Base-by-base conservation (phyloP, 805 yeast genomes). In the Naumovozyma castellii region DNA sequence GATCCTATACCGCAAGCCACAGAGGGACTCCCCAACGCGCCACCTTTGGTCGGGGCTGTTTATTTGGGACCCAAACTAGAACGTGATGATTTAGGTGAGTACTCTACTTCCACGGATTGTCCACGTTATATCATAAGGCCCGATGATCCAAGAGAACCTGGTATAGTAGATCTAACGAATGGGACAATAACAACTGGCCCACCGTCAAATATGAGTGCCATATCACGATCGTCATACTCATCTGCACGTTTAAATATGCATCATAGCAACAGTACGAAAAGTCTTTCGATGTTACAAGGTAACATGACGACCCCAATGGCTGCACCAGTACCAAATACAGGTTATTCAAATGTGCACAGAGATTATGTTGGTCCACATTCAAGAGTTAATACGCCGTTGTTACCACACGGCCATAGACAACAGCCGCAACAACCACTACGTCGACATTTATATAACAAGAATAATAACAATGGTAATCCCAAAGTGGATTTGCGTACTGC, bases 1-100 rank as follows among this genome's bases (percentile, higher is more conserved):
- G 88, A 84, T 68, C 78, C 83, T 10, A 72, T 83, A 33, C 95
- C 96, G 0, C 84, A 80, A 40, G 92, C 97, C 2, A 73, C 78
- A 2, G 78, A 78, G 51, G 90, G 92, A 8, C 83, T 80, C 17
- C 72, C 81, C 47, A 79, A 84, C 49, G 94, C 95, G 0, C 97
- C 97, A 12, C 97, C 98, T n/a, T 60, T 87, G 22, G 77, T 84
- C 28, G 98, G 98, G 20, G 92, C 84, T 22, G 95, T 92, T 6
- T 90, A 84, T 60, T 63, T 80, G 45, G 75, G 90, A 44, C 83
- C 84, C 1, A 75, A 79, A 29, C 77, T 78, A 47, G 77, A 78
- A 33, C 78, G 80, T 41, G 95, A 87, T 56, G 96, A 90, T 54
- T 72, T 83, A 41, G 94, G 87, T 42, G 86, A 81, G 61, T 78